A percentile compares a stretch with the other conserved stretches of the same genome.
These are phyloP conservation scores for Amaranthus hypochondriacus DNA, from an alignment of 148 eudicot genomes.

Conservation along the genomic window DNA sequence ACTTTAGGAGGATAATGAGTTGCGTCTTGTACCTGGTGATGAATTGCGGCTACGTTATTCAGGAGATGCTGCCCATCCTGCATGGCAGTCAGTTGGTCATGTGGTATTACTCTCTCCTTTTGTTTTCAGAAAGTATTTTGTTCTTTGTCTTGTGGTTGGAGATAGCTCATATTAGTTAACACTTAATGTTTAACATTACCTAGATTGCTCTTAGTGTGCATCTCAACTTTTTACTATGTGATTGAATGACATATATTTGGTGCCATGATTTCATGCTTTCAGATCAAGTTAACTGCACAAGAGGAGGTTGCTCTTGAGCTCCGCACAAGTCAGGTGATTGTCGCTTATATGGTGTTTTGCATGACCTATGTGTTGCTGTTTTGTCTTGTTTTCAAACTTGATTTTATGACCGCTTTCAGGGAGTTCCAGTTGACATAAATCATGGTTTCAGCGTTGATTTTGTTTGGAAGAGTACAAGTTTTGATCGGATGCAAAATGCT, in stretches of 20 bases:
- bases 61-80: conserved; percentile 90
- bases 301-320: conserved; percentile 99
- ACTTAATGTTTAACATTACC: too few species aligned
- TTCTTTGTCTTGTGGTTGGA: neutral
- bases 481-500: conserved; percentile 98
- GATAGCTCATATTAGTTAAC: neutral
- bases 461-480: conserved; percentile 99
- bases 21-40: conserved; percentile 99
- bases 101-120: conserved; percentile 47
- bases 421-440: conserved; percentile 86
- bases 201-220: too few species aligned
- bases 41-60: conserved; percentile 89
- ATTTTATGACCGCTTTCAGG: conserved; percentile 41
- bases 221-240: too few species aligned
- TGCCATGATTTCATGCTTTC: conserved; percentile 16
- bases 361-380: neutral
- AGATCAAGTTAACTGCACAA: conserved; percentile 96
- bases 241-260: neutral
- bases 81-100: conserved; percentile 99
- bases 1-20: conserved; percentile 91
- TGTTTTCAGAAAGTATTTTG: neutral
- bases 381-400: neutral
- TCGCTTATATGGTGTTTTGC: neutral
- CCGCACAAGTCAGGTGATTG: conserved; percentile 83
- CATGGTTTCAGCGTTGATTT: conserved; percentile 98